Conservation (phyloP, 768 basidiomycete species). For the Crassisporium funariophilum region DNA sequence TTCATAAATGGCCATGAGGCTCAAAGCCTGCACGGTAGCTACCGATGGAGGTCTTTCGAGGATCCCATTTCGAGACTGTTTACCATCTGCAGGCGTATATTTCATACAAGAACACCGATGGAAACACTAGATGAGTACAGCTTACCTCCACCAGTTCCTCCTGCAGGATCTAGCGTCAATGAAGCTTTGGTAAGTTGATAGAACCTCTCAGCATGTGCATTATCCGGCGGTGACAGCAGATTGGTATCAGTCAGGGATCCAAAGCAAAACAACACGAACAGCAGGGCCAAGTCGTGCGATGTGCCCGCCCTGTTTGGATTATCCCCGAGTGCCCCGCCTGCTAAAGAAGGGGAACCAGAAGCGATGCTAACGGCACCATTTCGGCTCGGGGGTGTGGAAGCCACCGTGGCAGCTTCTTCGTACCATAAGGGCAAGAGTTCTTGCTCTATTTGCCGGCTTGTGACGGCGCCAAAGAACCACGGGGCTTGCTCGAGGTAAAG, state of each 20-base stretch:
- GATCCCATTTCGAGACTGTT: conserved; percentile 32
- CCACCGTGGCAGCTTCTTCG: conserved; percentile 40
- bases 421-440: conserved; percentile 71
- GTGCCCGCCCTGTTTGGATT: conserved; percentile 14
- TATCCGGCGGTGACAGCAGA: conserved; percentile 54
- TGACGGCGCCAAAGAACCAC: conserved; percentile 80
- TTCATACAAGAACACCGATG: no score
- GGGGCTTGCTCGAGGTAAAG: conserved; percentile 77
- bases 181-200: conserved; percentile 66
- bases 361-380: conserved; percentile 2
- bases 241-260: conserved; percentile 60
- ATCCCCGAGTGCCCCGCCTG: no score
- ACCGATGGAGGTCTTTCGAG: conserved; percentile 73
- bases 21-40: conserved; percentile 65
- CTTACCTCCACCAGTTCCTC: conserved; percentile 13
- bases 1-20: conserved; percentile 71
- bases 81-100: conserved; percentile 13
- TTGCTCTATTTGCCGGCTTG: conserved; percentile 60
- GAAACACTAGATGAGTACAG: no score
- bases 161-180: conserved; percentile 61
- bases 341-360: conserved; percentile 1
- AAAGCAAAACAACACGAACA: conserved; percentile 65
- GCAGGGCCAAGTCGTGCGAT: conserved; percentile 62
- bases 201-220: conserved; percentile 52
- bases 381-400: not conserved